Percentiles rank a stretch among this genome's conserved stretches.
Evolutionary conservation across 805 yeast species (phyloP).

Genomic region (Ogataea ramenticola): DNA sequence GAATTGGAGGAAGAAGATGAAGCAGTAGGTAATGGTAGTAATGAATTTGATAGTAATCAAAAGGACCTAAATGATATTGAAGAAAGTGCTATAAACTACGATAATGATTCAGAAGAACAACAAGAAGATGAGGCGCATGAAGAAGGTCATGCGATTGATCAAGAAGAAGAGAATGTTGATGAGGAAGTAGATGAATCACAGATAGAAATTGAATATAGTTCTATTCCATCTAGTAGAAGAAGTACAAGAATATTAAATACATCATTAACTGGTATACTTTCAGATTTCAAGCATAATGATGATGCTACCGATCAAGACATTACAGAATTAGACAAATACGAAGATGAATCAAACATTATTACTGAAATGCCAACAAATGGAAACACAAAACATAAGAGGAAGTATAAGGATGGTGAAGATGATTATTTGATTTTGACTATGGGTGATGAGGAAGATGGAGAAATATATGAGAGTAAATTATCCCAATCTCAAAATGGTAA

Average conservation of each 20-base stretch:
- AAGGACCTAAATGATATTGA: not conserved
- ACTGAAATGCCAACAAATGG: not conserved
- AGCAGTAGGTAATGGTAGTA: not conserved
- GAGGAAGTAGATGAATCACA: too few species aligned
- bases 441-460: slow-evolving; percentile 11
- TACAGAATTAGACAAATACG: not conserved
- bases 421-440: slow-evolving; percentile 3
- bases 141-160: slow-evolving; percentile 5
- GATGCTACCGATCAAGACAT: not conserved
- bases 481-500: slow-evolving; percentile 1
- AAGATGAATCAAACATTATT: not conserved
- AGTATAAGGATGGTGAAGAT: not conserved
- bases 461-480: slow-evolving; percentile 14
- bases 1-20: not conserved
- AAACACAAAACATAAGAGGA: not conserved
- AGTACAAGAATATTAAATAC: not conserved
- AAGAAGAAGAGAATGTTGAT: not conserved
- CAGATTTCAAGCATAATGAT: not conserved
- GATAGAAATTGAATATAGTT: too few species aligned
- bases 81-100: not conserved
- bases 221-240: not conserved
- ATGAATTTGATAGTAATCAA: not conserved
- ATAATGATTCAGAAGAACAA: slow-evolving; percentile 1
- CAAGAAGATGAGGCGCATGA: not conserved
- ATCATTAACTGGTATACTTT: not conserved